phyloP scores from a whole-genome alignment of 2,329 filamentous ascomycete genomes.

The Periconia sp. region DNA sequence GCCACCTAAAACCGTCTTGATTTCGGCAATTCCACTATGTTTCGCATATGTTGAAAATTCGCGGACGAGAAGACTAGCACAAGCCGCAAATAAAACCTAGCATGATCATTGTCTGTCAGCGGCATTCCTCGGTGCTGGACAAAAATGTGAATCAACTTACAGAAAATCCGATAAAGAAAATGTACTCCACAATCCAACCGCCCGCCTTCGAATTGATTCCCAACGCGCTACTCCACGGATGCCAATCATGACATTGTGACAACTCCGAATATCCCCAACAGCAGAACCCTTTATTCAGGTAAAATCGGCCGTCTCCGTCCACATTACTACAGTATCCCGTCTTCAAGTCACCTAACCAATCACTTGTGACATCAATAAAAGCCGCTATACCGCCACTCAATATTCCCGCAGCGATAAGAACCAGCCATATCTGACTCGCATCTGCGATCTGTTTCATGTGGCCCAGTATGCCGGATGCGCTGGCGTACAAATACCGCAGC shows the following conservation, averaged over 20 bases:
- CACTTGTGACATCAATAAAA: conserved; percentile 83
- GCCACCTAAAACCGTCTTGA: conserved; percentile 92
- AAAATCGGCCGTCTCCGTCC: conserved; percentile 81
- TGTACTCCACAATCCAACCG: conserved; percentile 81
- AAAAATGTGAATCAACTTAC: conserved; percentile 52
- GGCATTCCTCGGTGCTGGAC: not conserved
- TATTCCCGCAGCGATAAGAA: conserved; percentile 82
- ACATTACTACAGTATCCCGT: conserved; percentile 80
- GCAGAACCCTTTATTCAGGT: conserved; percentile 88
- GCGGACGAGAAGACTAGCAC: conserved; percentile 77
- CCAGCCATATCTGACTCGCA: conserved; percentile 86
- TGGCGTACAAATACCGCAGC: conserved; percentile 72
- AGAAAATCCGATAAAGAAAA: conserved; percentile 83
- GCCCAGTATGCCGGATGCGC: conserved; percentile 70
- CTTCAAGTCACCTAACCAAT: conserved; percentile 94
- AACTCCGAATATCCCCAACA: conserved; percentile 82
- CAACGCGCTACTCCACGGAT: conserved; percentile 76
- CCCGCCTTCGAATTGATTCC: conserved; percentile 67
- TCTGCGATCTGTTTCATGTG: conserved; percentile 75
- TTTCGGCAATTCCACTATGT: conserved; percentile 95
- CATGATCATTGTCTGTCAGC: conserved; percentile 21
- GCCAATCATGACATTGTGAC: conserved; percentile 84
- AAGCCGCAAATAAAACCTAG: conserved; percentile 74
- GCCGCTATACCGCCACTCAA: conserved; percentile 83
- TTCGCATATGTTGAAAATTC: conserved; percentile 85